Percentiles rank a stretch among this genome's conserved stretches.
phyloP scores from a whole-genome alignment of 2,329 filamentous ascomycete species.

The Aureobasidium sp. region DNA sequence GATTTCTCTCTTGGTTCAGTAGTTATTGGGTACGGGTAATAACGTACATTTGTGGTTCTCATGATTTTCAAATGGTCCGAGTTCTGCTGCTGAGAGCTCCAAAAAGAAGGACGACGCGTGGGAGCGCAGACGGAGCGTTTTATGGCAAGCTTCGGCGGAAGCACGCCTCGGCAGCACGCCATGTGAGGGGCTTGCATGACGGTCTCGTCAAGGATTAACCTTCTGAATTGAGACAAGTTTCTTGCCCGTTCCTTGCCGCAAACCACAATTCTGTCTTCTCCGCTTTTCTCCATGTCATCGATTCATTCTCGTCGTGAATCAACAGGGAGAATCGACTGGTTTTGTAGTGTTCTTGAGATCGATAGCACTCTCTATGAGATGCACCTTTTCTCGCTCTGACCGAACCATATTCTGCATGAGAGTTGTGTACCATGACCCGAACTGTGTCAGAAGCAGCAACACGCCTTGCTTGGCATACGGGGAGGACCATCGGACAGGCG shows the following conservation, averaged over 20 bases:
- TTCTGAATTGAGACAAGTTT: not conserved
- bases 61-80: not conserved
- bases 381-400: too few relatives aligned
- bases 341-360: too few relatives aligned
- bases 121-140: slow-evolving; percentile 3
- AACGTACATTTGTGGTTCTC: not conserved
- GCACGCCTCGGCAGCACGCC: slow-evolving; percentile 8
- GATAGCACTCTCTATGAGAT: too few relatives aligned
- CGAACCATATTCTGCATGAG: too few relatives aligned
- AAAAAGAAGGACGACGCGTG: slow-evolving; percentile 1
- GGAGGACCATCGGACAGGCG: too few relatives aligned
- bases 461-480: too few relatives aligned
- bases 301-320: too few relatives aligned
- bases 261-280: not conserved
- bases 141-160: not conserved
- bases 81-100: not conserved
- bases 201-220: not conserved
- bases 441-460: too few relatives aligned
- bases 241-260: not conserved
- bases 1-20: slow-evolving; percentile 3
- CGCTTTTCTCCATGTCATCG: too few relatives aligned
- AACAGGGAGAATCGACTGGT: too few relatives aligned
- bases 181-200: slow-evolving; percentile 3
- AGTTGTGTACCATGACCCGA: too few relatives aligned
- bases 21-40: not conserved